These are phyloP conservation scores for Kwoniella europaea DNA, from an alignment of 768 basidiomycete genomes.

Conservation along the genomic window DNA sequence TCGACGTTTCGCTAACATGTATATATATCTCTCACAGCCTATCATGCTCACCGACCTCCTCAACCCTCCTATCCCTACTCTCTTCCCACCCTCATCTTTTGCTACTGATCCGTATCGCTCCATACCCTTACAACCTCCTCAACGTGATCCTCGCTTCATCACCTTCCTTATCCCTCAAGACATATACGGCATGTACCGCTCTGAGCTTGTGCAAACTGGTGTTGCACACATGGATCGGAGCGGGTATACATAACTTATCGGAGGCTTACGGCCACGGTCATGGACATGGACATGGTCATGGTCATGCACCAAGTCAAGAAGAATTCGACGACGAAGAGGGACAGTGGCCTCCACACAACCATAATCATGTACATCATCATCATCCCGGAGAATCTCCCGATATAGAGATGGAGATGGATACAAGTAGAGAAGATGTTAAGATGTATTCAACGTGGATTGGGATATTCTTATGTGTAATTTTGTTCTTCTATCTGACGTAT, in stretches of 20 bases:
- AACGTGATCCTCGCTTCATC: slow-evolving; percentile 89
- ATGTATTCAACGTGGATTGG: slow-evolving; percentile 44
- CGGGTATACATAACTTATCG: slow-evolving; percentile 46
- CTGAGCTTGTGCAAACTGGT: slow-evolving; percentile 87
- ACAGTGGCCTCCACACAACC: background rate
- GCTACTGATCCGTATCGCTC: slow-evolving; percentile 81
- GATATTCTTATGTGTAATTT: slow-evolving; percentile 36
- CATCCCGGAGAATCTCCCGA: background rate
- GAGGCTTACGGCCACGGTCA: slow-evolving; percentile 20
- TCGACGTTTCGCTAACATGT: slow-evolving; percentile 2
- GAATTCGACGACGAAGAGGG: background rate
- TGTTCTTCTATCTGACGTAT: slow-evolving; percentile 53
- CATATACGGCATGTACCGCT: slow-evolving; percentile 71
- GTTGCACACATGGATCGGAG: slow-evolving; percentile 84
- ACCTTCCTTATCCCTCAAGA: slow-evolving; percentile 71
- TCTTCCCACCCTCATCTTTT: slow-evolving; percentile 84
- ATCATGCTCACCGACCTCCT: slow-evolving; percentile 71
- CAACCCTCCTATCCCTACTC: slow-evolving; percentile 81
- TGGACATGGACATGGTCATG: background rate
- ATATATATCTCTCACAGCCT: slow-evolving; percentile 64
- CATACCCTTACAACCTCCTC: slow-evolving; percentile 74
- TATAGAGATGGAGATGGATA: slow-evolving; percentile 7
- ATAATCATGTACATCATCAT: background rate
- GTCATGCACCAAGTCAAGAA: background rate
- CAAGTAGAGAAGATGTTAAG: slow-evolving; percentile 28